Base-by-base conservation (phyloP, 805 yeast species). In the Kluyveromyces nonfermentans region DNA sequence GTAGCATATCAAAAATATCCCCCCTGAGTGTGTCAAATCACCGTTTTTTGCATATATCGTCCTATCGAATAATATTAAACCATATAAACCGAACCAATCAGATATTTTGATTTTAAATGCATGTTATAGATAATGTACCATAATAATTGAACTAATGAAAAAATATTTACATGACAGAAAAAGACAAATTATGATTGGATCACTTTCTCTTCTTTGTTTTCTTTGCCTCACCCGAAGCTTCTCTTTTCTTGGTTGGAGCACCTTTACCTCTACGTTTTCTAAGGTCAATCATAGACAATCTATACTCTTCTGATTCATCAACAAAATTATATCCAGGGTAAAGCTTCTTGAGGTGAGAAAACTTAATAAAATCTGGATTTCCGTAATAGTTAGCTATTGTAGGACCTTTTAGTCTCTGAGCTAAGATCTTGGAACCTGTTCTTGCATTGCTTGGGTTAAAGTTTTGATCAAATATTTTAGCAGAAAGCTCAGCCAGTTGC, bases 191-290 rank as follows among this genome's bases (percentile, higher is more conserved):
- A 10, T 10, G 12, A 25, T 3, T 8, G 18, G 41, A 31, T 37
- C 35, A 50, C 39, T 47, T 49, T 40, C 55, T 51, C 67, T 73
- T 73, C 56, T 66, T 65, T 45, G 65, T 66, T 45, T 65, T 65
- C 33, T 58, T 56, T 21, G 65, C 65, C 19, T 67, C 69, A 36
- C 57, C 50, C 21, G 63, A 62, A 12, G 56, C 60, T 51, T 70
- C 74, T 54, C 72, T 75, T 67, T 74, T 77, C 72, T 85, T 85
- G 71, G 80, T 77, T 54, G 93, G 94, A 10, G 93, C 87, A 63
- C 90, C 89, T 65, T 85, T 85, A 65, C 86, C 89, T 77, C 93
- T 83, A 74, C 83, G 80, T 71, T 80, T 84, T 64, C 85, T 73
- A 45, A 69, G 70, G 46, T 67, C 77, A 18, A 78, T 79, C 77